A percentile compares a stretch with the other conserved stretches of the same genome.
Evolutionary conservation across 108 stramenopile genomes (phyloP).

Genomic region (Phaeodactylum tricornutum): DNA sequence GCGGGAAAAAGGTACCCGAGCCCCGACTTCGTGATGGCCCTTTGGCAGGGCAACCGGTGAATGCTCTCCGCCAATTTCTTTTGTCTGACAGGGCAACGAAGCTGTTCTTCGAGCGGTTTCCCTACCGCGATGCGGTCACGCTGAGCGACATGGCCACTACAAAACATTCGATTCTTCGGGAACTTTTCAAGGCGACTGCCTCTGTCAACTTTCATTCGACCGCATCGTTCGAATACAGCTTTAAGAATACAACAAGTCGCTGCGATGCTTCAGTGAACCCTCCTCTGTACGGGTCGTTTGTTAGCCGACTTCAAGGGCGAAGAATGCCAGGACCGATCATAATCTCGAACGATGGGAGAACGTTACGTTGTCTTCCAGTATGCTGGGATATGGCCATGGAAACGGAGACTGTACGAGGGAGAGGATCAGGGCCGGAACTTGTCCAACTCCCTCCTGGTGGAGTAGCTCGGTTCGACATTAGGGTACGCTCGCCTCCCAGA

Average conservation of each 20-base stretch:
- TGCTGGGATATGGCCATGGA: constrained; percentile 12
- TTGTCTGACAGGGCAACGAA: constrained; percentile 12
- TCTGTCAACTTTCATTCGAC: constrained; percentile 16
- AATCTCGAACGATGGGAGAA: constrained; percentile 42
- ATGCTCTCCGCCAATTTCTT: constrained; percentile 33
- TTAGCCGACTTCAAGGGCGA: background rate
- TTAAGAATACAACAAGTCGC: background rate
- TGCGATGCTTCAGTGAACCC: constrained; percentile 6
- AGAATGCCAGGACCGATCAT: constrained; percentile 22
- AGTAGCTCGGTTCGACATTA: constrained; percentile 45
- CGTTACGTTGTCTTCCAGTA: constrained; percentile 10
- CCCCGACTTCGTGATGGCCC: constrained; percentile 18
- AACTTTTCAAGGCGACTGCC: constrained; percentile 17
- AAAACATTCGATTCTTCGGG: constrained; percentile 10
- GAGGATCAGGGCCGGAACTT: background rate
- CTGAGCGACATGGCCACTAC: constrained; percentile 10
- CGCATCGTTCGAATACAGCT: background rate
- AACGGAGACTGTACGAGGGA: background rate
- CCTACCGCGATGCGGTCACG: constrained; percentile 31
- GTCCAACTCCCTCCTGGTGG: constrained; percentile 62
- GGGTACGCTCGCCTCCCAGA: constrained; percentile 31
- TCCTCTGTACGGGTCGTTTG: constrained; percentile 9
- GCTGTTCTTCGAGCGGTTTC: constrained; percentile 10
- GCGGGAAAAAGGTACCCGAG: background rate
- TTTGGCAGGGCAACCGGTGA: constrained; percentile 25